phyloP scores from a whole-genome alignment of 2,329 filamentous ascomycete genomes.

The Fusarium mangiferae region DNA sequence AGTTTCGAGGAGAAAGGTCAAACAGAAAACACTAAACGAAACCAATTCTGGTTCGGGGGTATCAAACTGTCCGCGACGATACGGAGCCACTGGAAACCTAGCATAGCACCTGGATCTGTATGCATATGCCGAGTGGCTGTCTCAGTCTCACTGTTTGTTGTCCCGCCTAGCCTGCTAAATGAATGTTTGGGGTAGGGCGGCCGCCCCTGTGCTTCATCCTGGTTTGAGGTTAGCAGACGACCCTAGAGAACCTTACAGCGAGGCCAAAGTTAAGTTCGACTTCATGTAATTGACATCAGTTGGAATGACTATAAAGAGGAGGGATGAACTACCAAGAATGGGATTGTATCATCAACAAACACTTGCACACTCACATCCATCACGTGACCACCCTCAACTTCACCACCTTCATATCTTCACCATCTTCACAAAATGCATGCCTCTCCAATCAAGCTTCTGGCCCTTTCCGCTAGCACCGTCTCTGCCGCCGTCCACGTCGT shows the following conservation, averaged over 20 bases:
- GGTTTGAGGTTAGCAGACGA: constrained; percentile 28
- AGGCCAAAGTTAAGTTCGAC: background rate
- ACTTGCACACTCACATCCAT: background rate
- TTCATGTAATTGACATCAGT: background rate
- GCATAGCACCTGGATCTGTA: background rate
- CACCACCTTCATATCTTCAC: background rate
- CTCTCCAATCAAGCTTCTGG: constrained; percentile 22
- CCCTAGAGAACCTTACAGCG: constrained; percentile 1
- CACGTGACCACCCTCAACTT: background rate
- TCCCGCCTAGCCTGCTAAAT: background rate
- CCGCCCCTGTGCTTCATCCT: constrained; percentile 31
- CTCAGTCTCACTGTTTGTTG: background rate
- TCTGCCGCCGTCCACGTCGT: constrained; percentile 36
- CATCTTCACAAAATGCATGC: constrained; percentile 20
- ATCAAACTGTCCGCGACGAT: constrained; percentile 30
- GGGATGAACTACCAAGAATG: background rate
- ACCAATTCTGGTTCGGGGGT: constrained; percentile 4
- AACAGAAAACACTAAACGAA: constrained; percentile 8
- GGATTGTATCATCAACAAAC: background rate
- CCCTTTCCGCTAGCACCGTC: constrained; percentile 15
- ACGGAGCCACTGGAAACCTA: background rate
- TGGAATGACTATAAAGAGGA: constrained; percentile 21
- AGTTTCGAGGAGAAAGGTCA: constrained; percentile 4
- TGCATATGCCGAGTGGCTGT: constrained; percentile 19
- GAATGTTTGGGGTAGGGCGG: constrained; percentile 7